Evolutionary conservation across 2,329 filamentous ascomycete genomes (phyloP), one percentile per base, ranked within the genome.

Genomic region (Beauveria sp.): DNA sequence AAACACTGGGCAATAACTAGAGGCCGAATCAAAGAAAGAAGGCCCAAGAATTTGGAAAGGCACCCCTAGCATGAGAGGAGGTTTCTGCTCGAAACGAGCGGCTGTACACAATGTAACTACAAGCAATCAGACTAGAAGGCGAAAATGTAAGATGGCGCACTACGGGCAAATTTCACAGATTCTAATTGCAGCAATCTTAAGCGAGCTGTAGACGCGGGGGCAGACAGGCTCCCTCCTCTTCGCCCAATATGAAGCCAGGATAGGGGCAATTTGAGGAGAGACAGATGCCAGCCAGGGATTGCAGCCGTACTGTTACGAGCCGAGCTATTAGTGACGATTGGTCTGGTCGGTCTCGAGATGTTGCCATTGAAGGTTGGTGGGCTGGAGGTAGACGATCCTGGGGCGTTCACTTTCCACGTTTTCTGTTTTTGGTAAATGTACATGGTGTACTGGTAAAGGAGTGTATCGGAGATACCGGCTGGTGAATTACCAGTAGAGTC

Each of bases 71-170:
- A 59, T 30, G 46, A 22, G 26, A 30, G 34, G 47, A 44, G 3
- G 5, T 14, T 46, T 44, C 56, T 40, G 56, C 48, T 16, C 20
- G 24, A 24, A 3, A 37, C 44, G 40, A 41, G 56, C 56, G 47
- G 56, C 40, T 59, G 56, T 59, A 59, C 56, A 59, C 48, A 44
- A 34, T 59, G 48, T 59, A 53, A 59, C 48, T 46, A 52, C 56
- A 59, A 52, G n/a, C 53, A 26, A 40, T 18, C 56, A 34, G 26
- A 28, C 37, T 53, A 53, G 56, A 46, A 43, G 9, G 22, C 18
- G 40, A 24, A 34, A 51, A 43, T 59, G 56, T 59, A 59, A 52
- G 48, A 53, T 59, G 52, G 46, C n/a, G 37, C 40, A 26, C 44
- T 44, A n/a, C n/a, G 47, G 37, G 48, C 48, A 59, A 52, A 52